These are phyloP conservation scores for Mycena metata DNA, from an alignment of 768 basidiomycete species.

Conservation along the genomic window DNA sequence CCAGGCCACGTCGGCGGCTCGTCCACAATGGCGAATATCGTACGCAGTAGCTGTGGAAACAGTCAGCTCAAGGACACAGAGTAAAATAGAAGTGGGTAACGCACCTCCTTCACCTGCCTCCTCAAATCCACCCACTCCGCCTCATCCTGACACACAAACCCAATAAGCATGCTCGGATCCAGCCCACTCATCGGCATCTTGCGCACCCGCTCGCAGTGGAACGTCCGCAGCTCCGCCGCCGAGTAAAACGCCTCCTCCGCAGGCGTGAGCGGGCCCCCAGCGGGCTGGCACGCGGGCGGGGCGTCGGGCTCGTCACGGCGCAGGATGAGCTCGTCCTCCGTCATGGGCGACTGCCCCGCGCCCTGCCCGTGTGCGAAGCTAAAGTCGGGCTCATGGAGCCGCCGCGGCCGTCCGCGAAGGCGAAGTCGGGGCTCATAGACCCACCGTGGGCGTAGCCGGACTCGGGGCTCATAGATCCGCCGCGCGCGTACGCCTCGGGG, in stretches of 20 bases:
- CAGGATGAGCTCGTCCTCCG: slow-evolving; percentile 32
- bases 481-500: slow-evolving; percentile 19
- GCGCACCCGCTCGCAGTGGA: slow-evolving; percentile 93
- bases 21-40: slow-evolving; percentile 24
- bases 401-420: slow-evolving; percentile 7
- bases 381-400: slow-evolving; percentile 28
- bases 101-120: slow-evolving; percentile 76
- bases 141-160: slow-evolving; percentile 88
- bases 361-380: slow-evolving; percentile 4
- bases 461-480: slow-evolving; percentile 24
- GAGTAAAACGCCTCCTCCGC: slow-evolving; percentile 71
- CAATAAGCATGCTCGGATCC: slow-evolving; percentile 97
- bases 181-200: slow-evolving; percentile 93
- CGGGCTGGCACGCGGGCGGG: neutral
- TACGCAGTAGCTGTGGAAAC: neutral
- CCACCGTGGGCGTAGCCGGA: neutral
- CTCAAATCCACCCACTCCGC: slow-evolving; percentile 90
- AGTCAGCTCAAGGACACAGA: too few relatives aligned
- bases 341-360: slow-evolving; percentile 27
- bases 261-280: slow-evolving; percentile 50
- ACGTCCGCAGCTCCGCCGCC: slow-evolving; percentile 82
- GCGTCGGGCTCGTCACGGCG: neutral
- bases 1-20: slow-evolving; percentile 30
- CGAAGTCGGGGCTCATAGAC: slow-evolving; percentile 20
- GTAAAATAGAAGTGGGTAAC: too few relatives aligned